Evolutionary conservation across 805 yeast genomes (phyloP).

Genomic region (Kodamaea fukazawae): DNA sequence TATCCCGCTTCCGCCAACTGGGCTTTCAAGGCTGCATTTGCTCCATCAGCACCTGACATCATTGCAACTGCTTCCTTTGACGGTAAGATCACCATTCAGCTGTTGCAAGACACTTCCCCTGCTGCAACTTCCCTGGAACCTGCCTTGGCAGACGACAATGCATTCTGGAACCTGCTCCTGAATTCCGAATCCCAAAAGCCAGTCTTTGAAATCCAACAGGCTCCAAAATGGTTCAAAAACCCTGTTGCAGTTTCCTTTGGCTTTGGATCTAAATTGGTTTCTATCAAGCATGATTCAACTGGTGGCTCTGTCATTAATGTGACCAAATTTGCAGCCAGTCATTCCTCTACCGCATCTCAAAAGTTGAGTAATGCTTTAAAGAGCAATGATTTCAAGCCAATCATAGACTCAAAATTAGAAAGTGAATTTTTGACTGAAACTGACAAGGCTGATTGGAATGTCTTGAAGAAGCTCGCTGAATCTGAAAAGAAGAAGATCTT

Average conservation of each 20-base stretch:
- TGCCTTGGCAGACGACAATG: conserved; percentile 55
- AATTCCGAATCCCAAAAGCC: conserved; percentile 72
- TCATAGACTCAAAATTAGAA: conserved; percentile 54
- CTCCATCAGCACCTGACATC: conserved; percentile 83
- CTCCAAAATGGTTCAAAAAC: conserved; percentile 84
- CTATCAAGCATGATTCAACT: conserved; percentile 33
- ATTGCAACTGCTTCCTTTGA: conserved; percentile 89
- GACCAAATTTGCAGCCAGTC: conserved; percentile 31
- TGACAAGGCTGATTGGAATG: conserved; percentile 63
- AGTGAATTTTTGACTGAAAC: conserved; percentile 20
- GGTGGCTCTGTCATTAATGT: conserved; percentile 44
- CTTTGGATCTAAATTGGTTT: conserved; percentile 86
- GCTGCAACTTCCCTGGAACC: conserved; percentile 44
- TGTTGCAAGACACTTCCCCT: conserved; percentile 81
- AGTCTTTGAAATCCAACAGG: conserved; percentile 65
- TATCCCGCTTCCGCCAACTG: conserved; percentile 92
- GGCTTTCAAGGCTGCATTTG: conserved; percentile 87
- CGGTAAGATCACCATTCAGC: conserved; percentile 75
- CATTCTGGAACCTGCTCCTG: conserved; percentile 81
- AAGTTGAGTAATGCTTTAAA: conserved; percentile 57
- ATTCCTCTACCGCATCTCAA: conserved; percentile 34
- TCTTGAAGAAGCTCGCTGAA: conserved; percentile 50
- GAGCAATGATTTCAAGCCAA: conserved; percentile 48
- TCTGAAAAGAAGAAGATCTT: conserved; percentile 53
- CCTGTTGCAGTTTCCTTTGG: conserved; percentile 81